These are phyloP conservation scores for Pleurotus sapidus DNA, from an alignment of 768 basidiomycete genomes.

Conservation along the genomic window DNA sequence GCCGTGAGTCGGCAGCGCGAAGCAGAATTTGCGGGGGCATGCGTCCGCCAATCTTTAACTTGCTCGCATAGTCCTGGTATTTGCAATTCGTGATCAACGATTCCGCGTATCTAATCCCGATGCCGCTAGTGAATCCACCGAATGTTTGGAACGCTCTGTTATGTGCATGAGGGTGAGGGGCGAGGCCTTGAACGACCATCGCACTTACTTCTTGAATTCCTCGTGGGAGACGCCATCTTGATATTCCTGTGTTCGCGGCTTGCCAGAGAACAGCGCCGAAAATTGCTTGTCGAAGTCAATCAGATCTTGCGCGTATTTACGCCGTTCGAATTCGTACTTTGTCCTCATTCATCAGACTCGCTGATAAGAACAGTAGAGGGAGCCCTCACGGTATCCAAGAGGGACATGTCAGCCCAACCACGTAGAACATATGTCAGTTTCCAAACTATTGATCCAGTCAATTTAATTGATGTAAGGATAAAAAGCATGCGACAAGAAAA, in stretches of 20 bases:
- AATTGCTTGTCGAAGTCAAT: slow-evolving; percentile 70
- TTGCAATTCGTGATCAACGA: slow-evolving; percentile 40
- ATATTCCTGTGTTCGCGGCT: slow-evolving; percentile 48
- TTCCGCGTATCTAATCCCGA: slow-evolving; percentile 49
- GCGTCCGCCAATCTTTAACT: slow-evolving; percentile 50
- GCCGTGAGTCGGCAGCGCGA: slow-evolving; percentile 47
- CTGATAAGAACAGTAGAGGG: not conserved
- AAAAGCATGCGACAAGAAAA: not conserved
- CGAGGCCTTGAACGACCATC: not conserved
- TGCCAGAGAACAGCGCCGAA: slow-evolving; percentile 64
- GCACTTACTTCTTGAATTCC: slow-evolving; percentile 42
- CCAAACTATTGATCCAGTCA: slow-evolving; percentile 39
- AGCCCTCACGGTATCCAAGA: slow-evolving; percentile 51
- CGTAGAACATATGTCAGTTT: slow-evolving; percentile 56
- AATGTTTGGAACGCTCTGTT: slow-evolving; percentile 48
- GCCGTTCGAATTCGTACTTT: slow-evolving; percentile 69
- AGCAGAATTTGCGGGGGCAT: slow-evolving; percentile 47
- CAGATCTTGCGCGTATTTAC: slow-evolving; percentile 67
- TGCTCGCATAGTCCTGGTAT: slow-evolving; percentile 34
- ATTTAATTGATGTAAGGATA: not conserved
- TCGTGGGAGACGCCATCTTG: slow-evolving; percentile 50
- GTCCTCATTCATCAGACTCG: not conserved
- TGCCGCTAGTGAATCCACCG: slow-evolving; percentile 53
- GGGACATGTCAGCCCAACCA: slow-evolving; percentile 45
- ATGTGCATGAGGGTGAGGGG: not conserved